Evolutionary conservation across 106 monocot genomes (phyloP), one percentile per base, ranked within the genome.

Genomic region (Allium cepa): DNA sequence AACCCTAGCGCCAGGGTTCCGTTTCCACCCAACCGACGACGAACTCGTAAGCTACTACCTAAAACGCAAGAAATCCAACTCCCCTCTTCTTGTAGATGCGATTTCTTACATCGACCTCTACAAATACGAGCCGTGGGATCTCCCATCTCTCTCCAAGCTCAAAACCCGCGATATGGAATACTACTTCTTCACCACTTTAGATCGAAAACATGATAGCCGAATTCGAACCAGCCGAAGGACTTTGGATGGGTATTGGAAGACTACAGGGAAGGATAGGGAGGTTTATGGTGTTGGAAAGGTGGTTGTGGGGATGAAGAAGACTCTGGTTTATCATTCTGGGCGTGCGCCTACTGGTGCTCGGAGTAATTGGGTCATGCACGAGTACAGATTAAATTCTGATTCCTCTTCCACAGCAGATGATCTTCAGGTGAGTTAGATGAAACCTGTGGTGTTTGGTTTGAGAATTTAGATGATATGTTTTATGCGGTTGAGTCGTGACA

Each of bases 281-380:
- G 70, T 93, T 27, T 51, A 47, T 8, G 13, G 15, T 15, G 53
- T 15, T 2, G 26, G 65, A 1, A 69, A 63, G 17, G 64, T 66
- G 10, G 15, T 47, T 4, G 72, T 85, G 52, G 93, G 93, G 26
- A 83, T 86, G 88, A 93, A 93, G 83, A 93, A 93, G 71, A 88
- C 93, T 7, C 81, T 93, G 46, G 93, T 93, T 17, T 93, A 79
- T 64, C 93, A 93, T 46, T 14, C 59, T 15, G 93, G 93, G 4
- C 63, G 88, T 14, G 88, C 93, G 2, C 88, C 88, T 10, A 60
- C 53, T 7, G 93, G 88, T n/a, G 51, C 74, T 67, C 60, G 93
- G 64, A 89, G 88, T 17, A 83, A 91, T 57, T 94, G 94, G 94
- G 91, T 94, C 57, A 94, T 94, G 94, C 94, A 94, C 47, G 94